These are phyloP conservation scores for Letharia columbiana DNA, from an alignment of 495 filamentous ascomycete genomes.

Conservation along the genomic window DNA sequence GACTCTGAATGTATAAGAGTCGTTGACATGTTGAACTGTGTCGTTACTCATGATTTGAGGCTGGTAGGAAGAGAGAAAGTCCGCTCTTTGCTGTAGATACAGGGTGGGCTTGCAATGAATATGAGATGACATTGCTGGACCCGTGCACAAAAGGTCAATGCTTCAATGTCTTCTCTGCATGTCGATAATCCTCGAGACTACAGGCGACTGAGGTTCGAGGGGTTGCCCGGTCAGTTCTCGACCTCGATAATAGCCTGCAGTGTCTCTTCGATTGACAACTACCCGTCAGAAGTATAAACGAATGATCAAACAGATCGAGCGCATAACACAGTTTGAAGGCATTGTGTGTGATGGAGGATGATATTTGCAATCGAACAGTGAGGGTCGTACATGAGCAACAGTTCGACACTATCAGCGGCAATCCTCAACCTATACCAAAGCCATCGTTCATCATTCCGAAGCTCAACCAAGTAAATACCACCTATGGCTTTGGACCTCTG, in stretches of 20 bases:
- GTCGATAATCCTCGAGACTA: not conserved
- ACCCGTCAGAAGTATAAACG: not conserved
- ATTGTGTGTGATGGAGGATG: not conserved
- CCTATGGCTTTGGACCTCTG: not conserved
- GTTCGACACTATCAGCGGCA: not conserved
- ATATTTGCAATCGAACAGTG: not conserved
- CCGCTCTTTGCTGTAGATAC: not conserved
- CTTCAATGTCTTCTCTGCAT: not conserved
- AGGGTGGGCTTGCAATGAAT: not conserved
- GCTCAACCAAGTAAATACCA: not conserved
- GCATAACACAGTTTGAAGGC: not conserved
- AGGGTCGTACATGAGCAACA: not conserved
- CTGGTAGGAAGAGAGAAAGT: not conserved
- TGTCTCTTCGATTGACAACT: not conserved
- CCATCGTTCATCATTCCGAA: not conserved
- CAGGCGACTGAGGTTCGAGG: not conserved
- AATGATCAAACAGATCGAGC: not conserved
- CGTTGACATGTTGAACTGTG: not conserved
- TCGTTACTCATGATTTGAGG: not conserved
- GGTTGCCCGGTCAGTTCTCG: not conserved
- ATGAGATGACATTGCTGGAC: not conserved
- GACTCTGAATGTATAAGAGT: not conserved
- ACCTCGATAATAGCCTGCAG: not conserved
- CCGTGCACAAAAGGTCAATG: not conserved
- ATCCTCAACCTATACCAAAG: not conserved